A percentile compares a stretch with the other conserved stretches of the same genome.
phyloP scores from a whole-genome alignment of 2,329 filamentous ascomycete species.

The Akanthomyces lecanii region DNA sequence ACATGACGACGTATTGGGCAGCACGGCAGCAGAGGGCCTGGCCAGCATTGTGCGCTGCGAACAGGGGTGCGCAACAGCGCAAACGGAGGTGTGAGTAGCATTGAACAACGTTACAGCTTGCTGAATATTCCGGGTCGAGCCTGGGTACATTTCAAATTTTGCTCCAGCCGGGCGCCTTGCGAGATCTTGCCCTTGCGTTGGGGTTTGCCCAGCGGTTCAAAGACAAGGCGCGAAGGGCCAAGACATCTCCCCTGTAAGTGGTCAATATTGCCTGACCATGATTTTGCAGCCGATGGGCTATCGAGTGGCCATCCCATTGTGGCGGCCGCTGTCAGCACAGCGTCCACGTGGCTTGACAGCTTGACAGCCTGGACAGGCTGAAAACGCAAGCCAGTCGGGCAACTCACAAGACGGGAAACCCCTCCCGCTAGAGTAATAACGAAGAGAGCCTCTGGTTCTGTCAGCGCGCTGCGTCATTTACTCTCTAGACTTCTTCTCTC shows the following conservation, averaged over 20 bases:
- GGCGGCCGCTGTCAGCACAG: neutral
- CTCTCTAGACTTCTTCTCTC: neutral
- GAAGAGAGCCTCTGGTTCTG: neutral
- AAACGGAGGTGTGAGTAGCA: neutral
- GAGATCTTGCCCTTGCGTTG: too few species aligned
- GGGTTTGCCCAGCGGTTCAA: neutral
- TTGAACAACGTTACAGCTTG: neutral
- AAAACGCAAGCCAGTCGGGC: neutral
- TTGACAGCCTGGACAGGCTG: neutral
- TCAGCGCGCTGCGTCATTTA: neutral
- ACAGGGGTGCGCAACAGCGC: neutral
- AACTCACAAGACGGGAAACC: neutral
- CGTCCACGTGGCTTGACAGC: neutral
- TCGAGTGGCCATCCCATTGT: too few species aligned
- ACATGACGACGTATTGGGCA: constrained; percentile 13
- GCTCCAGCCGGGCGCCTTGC: too few species aligned
- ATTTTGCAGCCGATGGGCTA: too few species aligned
- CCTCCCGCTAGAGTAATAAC: neutral
- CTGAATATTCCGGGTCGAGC: too few species aligned
- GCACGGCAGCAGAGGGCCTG: neutral
- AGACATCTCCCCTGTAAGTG: neutral
- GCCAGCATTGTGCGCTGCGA: neutral
- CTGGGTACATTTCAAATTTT: too few species aligned
- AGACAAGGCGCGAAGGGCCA: neutral
- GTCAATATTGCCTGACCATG: too few species aligned